Percentiles rank a stretch among this genome's conserved stretches.
Evolutionary conservation across 2,329 filamentous ascomycete genomes (phyloP).

Genomic region (Neocatenulostroma microsporum): DNA sequence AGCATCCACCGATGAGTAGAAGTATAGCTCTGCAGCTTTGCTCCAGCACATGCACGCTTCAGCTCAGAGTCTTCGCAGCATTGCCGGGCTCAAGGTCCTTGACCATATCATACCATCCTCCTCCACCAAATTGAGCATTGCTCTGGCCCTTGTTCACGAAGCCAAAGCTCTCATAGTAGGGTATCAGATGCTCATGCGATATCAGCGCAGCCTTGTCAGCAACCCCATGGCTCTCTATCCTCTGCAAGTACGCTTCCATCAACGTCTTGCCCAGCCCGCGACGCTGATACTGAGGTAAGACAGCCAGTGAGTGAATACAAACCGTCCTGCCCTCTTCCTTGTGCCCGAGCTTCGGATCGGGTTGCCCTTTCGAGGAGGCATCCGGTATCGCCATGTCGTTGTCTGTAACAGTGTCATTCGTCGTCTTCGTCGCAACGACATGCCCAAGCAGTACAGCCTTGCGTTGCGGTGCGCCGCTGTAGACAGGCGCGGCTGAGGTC

Average conservation of each 20-base stretch:
- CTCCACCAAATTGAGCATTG: conserved; percentile 63
- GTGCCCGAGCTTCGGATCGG: conserved; percentile 60
- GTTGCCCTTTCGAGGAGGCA: conserved; percentile 56
- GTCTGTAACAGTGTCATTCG: conserved; percentile 58
- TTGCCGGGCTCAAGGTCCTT: conserved; percentile 18
- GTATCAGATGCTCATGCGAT: conserved; percentile 63
- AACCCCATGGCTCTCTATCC: conserved; percentile 61
- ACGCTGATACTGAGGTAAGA: conserved; percentile 66
- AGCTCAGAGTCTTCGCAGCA: neutral
- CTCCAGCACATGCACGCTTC: too few species aligned
- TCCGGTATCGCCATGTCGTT: conserved; percentile 66
- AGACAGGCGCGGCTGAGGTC: conserved; percentile 49
- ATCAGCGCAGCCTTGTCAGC: conserved; percentile 69
- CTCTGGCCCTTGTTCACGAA: conserved; percentile 64
- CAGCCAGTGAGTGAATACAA: conserved; percentile 75
- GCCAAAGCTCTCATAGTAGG: conserved; percentile 68
- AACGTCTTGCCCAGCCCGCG: conserved; percentile 66
- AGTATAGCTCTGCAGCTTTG: too few species aligned
- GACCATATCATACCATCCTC: conserved; percentile 78
- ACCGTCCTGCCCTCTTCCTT: conserved; percentile 66
- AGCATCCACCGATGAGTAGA: too few species aligned
- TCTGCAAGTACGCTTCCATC: conserved; percentile 68
- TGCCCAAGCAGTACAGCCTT: conserved; percentile 66
- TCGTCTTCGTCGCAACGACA: conserved; percentile 65
- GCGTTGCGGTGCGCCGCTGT: conserved; percentile 50